phyloP scores from a whole-genome alignment of 495 filamentous ascomycete species.

The Apiosordaria backusii region DNA sequence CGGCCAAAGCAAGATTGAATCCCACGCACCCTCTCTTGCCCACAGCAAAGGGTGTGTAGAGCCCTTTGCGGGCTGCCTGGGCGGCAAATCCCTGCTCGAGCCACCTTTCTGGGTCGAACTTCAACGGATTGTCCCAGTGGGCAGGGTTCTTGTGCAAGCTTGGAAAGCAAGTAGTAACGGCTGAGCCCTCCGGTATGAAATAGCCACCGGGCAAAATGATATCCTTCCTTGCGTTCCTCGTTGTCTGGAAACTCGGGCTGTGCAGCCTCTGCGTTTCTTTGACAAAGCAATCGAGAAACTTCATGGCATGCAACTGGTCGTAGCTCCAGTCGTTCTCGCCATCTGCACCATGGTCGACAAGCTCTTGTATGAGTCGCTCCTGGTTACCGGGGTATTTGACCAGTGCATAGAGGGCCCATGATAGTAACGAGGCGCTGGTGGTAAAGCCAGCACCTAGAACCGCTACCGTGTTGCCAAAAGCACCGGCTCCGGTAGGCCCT shows the following conservation, averaged over 20 bases:
- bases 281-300: conserved; percentile 53
- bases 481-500: conserved; percentile 42
- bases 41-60: conserved; percentile 53
- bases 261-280: conserved; percentile 57
- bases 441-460: conserved; percentile 53
- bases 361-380: conserved; percentile 50
- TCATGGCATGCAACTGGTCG: conserved; percentile 40
- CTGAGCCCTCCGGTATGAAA: conserved; percentile 42
- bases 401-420: conserved; percentile 52
- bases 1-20: conserved; percentile 55
- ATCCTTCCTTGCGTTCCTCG: conserved; percentile 49
- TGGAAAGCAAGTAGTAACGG: conserved; percentile 50
- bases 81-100: conserved; percentile 41
- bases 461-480: conserved; percentile 26
- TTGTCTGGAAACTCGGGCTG: conserved; percentile 55
- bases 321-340: conserved; percentile 37
- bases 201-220: conserved; percentile 55
- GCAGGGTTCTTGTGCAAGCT: conserved; percentile 52
- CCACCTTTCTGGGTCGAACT: conserved; percentile 56
- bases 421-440: conserved; percentile 50
- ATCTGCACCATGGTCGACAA: conserved; percentile 45
- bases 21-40: conserved; percentile 53
- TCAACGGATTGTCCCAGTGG: conserved; percentile 49
- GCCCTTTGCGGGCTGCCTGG: conserved; percentile 40
- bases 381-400: conserved; percentile 49